phyloP scores from a whole-genome alignment of 495 filamentous ascomycete species.

The Penicillium bialowiezense region DNA sequence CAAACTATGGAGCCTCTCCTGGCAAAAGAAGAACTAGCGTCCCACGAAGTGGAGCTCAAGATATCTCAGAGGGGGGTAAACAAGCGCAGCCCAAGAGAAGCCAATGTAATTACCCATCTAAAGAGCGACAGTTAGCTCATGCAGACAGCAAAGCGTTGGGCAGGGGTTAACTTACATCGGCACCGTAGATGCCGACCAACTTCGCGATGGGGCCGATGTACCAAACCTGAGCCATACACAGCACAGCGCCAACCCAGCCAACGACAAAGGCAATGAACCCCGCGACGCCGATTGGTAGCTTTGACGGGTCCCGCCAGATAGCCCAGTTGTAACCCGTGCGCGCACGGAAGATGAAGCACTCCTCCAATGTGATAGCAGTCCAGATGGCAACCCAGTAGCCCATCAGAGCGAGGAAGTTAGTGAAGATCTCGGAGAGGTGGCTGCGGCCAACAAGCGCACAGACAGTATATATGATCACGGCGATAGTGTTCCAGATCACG shows the following conservation, averaged over 20 bases:
- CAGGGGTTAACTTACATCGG: slow-evolving; percentile 46
- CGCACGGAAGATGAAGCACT: slow-evolving; percentile 61
- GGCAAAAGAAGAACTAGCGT: slow-evolving; percentile 23
- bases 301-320: slow-evolving; percentile 55
- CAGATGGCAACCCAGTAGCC: slow-evolving; percentile 71
- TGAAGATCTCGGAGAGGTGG: slow-evolving; percentile 61
- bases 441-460: slow-evolving; percentile 63
- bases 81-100: slow-evolving; percentile 45
- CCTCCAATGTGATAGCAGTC: slow-evolving; percentile 61
- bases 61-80: slow-evolving; percentile 50
- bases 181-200: slow-evolving; percentile 56
- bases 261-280: slow-evolving; percentile 61
- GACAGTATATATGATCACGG: slow-evolving; percentile 58
- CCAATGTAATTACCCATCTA: slow-evolving; percentile 53
- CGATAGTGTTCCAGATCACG: slow-evolving; percentile 60
- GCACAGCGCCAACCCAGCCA: slow-evolving; percentile 65
- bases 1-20: not conserved
- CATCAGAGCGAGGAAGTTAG: slow-evolving; percentile 71
- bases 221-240: slow-evolving; percentile 72
- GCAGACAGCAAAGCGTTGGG: not conserved
- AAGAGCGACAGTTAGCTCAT: slow-evolving; percentile 10
- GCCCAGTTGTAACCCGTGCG: slow-evolving; percentile 56
- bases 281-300: slow-evolving; percentile 61
- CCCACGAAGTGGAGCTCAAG: slow-evolving; percentile 46
- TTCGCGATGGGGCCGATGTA: slow-evolving; percentile 63